phyloP scores from a whole-genome alignment of 1,284 basidiomycete genomes.

The Ganoderma sp. region DNA sequence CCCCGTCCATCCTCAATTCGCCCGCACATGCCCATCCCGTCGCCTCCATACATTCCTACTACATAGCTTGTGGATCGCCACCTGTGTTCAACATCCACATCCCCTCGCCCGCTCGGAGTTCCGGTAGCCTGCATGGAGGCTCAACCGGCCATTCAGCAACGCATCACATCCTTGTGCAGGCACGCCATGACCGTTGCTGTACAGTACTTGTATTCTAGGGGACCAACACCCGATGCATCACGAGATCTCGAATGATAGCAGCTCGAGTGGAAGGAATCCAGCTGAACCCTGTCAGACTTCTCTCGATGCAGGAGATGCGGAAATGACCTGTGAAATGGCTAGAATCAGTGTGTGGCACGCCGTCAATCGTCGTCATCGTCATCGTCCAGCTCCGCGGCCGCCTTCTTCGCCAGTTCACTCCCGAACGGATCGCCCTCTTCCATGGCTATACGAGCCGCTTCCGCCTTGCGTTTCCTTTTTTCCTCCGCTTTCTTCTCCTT shows the following conservation, averaged over 20 bases:
- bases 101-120: background rate
- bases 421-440: slow-evolving; percentile 73
- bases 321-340: slow-evolving; percentile 1
- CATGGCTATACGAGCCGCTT: slow-evolving; percentile 55
- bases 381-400: slow-evolving; percentile 57
- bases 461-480: slow-evolving; percentile 71
- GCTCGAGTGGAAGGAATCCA: background rate
- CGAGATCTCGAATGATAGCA: slow-evolving; percentile 6
- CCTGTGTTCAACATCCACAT: background rate
- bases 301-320: background rate
- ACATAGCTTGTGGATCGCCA: background rate
- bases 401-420: slow-evolving; percentile 48
- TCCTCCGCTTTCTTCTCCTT: slow-evolving; percentile 68
- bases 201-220: background rate
- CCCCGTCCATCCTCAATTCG: background rate
- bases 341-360: background rate
- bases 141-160: background rate
- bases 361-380: slow-evolving; percentile 38
- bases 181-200: slow-evolving; percentile 14
- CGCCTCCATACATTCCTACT: background rate
- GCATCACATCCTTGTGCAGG: slow-evolving; percentile 4
- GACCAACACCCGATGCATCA: background rate
- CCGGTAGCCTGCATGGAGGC: background rate
- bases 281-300: slow-evolving; percentile 6
- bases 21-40: background rate